Conservation (phyloP, 2,329 filamentous ascomycete genomes). For the Cryphonectria radicalis region DNA sequence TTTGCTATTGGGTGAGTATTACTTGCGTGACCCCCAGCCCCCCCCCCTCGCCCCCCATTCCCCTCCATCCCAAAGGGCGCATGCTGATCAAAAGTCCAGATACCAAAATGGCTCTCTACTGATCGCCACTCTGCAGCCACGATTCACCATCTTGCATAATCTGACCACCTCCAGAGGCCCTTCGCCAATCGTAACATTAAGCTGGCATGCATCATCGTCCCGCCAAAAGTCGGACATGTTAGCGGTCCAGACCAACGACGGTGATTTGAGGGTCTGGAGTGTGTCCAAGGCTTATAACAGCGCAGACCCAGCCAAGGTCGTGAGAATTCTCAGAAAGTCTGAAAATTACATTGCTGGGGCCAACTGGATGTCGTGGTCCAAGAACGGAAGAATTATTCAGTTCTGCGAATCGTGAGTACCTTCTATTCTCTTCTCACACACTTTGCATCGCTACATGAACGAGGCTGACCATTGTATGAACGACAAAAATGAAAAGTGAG, state of each 20-base stretch:
- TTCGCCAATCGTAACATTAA: conserved; percentile 82
- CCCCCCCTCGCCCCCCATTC: no score
- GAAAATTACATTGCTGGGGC: conserved; percentile 75
- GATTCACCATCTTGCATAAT: conserved; percentile 93
- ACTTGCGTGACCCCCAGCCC: neutral
- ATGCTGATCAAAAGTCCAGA: conserved; percentile 49
- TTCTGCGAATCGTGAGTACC: conserved; percentile 81
- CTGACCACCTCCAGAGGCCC: conserved; percentile 82
- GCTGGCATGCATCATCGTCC: conserved; percentile 96
- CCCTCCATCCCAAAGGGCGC: conserved; percentile 6
- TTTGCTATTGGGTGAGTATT: conserved; percentile 88
- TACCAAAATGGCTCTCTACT: conserved; percentile 95
- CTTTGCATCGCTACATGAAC: conserved; percentile 28
- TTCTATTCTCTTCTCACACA: neutral
- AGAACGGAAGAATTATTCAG: conserved; percentile 94
- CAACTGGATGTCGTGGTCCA: conserved; percentile 98
- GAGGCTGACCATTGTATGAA: conserved; percentile 34
- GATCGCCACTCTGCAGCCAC: conserved; percentile 84
- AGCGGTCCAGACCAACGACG: conserved; percentile 87
- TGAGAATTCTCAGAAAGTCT: conserved; percentile 80
- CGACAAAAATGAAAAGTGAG: conserved; percentile 60
- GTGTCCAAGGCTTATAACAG: conserved; percentile 78
- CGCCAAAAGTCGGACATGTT: conserved; percentile 98
- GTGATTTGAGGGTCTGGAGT: conserved; percentile 95
- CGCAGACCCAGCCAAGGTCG: conserved; percentile 82